Percentiles rank a stretch among this genome's conserved stretches.
These are phyloP conservation scores for Tricholoma terreum DNA, from an alignment of 768 basidiomycete genomes.

Conservation along the genomic window DNA sequence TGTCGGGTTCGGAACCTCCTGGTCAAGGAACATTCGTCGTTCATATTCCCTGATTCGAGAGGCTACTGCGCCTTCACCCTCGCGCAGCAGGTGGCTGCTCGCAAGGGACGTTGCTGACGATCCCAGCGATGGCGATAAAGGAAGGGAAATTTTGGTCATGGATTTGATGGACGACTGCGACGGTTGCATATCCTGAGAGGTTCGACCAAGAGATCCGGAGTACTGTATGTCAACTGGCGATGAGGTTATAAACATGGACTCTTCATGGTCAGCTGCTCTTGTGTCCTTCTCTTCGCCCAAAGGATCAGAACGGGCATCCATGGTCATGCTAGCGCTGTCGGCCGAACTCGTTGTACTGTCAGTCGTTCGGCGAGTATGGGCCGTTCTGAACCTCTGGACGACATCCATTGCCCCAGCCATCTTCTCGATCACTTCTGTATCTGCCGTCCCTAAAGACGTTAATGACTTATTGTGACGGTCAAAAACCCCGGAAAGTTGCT, in stretches of 20 bases:
- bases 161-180: neutral
- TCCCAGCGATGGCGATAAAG: neutral
- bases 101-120: constrained; percentile 8
- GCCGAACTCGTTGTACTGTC: constrained; percentile 20
- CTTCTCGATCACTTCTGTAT: constrained; percentile 65
- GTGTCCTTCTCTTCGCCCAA: constrained; percentile 5
- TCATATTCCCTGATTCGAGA: constrained; percentile 59
- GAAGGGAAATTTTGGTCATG: neutral
- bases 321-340: constrained; percentile 29
- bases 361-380: constrained; percentile 25
- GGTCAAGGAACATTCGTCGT: constrained; percentile 51
- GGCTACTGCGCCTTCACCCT: constrained; percentile 37
- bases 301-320: constrained; percentile 18
- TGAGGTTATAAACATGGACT: constrained; percentile 15
- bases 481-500: constrained; percentile 23
- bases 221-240: constrained; percentile 34
- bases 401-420: constrained; percentile 70
- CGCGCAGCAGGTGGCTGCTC: constrained; percentile 13
- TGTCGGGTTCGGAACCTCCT: constrained; percentile 28
- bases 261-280: constrained; percentile 12
- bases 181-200: neutral
- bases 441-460: constrained; percentile 60
- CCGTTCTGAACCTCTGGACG: constrained; percentile 45
- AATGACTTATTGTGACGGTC: constrained; percentile 45
- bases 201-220: constrained; percentile 2